phyloP scores from a whole-genome alignment of 83 land plant species.

The Isoetes engelmannii region DNA sequence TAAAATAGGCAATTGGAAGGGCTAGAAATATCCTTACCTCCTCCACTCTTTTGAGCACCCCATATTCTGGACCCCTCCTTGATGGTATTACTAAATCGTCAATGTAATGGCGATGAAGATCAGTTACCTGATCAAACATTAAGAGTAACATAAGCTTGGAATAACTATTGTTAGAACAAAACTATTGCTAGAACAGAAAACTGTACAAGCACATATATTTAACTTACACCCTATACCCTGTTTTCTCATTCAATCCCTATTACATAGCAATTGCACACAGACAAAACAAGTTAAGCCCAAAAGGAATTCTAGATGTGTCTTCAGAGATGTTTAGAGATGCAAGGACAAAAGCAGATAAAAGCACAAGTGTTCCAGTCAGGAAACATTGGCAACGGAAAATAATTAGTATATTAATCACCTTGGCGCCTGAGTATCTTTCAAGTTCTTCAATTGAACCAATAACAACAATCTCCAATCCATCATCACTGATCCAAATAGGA shows the following conservation, averaged over 20 bases:
- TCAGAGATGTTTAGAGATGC: background rate
- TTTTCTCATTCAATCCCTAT: too few species aligned
- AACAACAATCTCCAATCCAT: slow-evolving; percentile 75
- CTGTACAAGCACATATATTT: too few species aligned
- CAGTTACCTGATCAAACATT: slow-evolving; percentile 51
- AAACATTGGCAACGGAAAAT: too few species aligned
- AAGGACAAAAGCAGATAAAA: slow-evolving; percentile 11
- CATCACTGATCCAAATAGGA: slow-evolving; percentile 89
- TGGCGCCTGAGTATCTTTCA: slow-evolving; percentile 77
- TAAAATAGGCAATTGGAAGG: background rate
- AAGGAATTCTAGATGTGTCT: too few species aligned
- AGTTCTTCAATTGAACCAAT: slow-evolving; percentile 80
- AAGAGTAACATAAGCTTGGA: background rate
- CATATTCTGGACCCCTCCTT: slow-evolving; percentile 73
- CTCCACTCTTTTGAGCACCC: slow-evolving; percentile 82
- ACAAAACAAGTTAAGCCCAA: too few species aligned
- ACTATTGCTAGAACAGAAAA: too few species aligned
- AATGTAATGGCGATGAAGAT: slow-evolving; percentile 88
- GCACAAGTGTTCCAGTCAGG: background rate
- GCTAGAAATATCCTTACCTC: slow-evolving; percentile 54
- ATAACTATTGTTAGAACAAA: too few species aligned
- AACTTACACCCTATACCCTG: too few species aligned
- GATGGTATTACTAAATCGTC: slow-evolving; percentile 97
- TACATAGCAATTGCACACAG: slow-evolving; percentile 1
- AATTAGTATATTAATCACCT: slow-evolving; percentile 31